These are phyloP conservation scores for Trichoderma sp. DNA, from an alignment of 2,329 filamentous ascomycete species.

Conservation along the genomic window DNA sequence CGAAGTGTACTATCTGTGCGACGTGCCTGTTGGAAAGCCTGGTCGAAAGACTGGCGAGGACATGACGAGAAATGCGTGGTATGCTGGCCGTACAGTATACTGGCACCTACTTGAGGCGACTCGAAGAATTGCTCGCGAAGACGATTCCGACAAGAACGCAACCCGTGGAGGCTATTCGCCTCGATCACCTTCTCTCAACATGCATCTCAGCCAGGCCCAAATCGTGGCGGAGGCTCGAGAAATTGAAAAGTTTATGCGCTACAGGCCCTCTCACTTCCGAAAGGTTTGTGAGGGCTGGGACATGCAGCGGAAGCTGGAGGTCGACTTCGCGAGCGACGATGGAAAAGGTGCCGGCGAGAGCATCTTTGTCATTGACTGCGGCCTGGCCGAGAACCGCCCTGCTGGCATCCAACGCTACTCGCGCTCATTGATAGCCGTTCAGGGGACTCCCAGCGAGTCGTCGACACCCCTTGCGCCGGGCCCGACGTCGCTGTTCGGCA, in stretches of 20 bases:
- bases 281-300: conserved; percentile 84
- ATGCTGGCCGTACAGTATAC: conserved; percentile 72
- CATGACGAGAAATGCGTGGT: conserved; percentile 71
- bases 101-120: conserved; percentile 83
- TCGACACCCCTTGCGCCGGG: conserved; percentile 14
- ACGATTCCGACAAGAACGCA: conserved; percentile 70
- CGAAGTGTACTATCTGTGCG: conserved; percentile 82
- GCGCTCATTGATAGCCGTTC: conserved; percentile 38
- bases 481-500: conserved; percentile 40
- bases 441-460: conserved; percentile 25
- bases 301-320: conserved; percentile 81
- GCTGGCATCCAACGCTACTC: conserved; percentile 50
- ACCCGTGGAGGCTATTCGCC: conserved; percentile 78
- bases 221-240: conserved; percentile 75
- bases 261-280: conserved; percentile 76
- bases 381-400: conserved; percentile 60
- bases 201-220: conserved; percentile 71
- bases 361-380: conserved; percentile 73
- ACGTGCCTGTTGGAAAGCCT: conserved; percentile 62
- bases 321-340: conserved; percentile 86
- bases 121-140: conserved; percentile 68
- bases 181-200: conserved; percentile 72
- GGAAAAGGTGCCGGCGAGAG: conserved; percentile 74
- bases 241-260: conserved; percentile 73
- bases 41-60: conserved; percentile 56